Evolutionary conservation across 208 protist species (phyloP), one percentile per base, ranked within the genome.

Genomic region (Porcisia deanei): DNA sequence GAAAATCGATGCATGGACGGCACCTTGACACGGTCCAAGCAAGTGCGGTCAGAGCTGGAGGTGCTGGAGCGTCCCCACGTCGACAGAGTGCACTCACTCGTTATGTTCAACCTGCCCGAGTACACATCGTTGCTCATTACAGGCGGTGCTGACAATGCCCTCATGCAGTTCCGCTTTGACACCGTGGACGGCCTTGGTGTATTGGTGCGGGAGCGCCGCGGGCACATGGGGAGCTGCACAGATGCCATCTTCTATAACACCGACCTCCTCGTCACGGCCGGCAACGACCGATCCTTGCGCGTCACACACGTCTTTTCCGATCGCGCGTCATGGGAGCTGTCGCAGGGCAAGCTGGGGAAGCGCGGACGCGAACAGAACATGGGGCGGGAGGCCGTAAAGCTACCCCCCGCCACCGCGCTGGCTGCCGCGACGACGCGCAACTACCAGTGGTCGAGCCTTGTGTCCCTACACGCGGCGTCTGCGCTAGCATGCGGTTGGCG

Each of bases 111-210:
- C 49, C 58, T 75, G 20, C 80, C 73, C 7, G 60, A 76, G 61
- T 75, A 81, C 30, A 74, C 77, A 37, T 55, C 88, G 39, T 72
- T 94, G 58, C 84, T 98, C 53, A 80, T 96, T 41, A 94, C 89
- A n/a, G 91, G 84, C n/a, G 88, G 92, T 49, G 90, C 85, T 18
- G 95, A 98, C 81, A 98, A 98, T 85, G 84, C 90, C 22, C 72
- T 98, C 16, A 79, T 92, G 81, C 91, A 96, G 73, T 98, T 96
- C 83, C 89, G 91, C 76, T 96, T 98, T 82, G 93, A 97, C 84
- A 97, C 92, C 0, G 89, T 97, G 16, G 92, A 97, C 64, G 91
- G 91, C 18, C 81, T 90, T 43, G 92, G 92, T 2, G 66, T 90
- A 47, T 68, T 97, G 34, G 82, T 96, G 69, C 90, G 93, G 22